Percentiles rank a stretch among this genome's conserved stretches.
Conservation (phyloP, 2,329 filamentous ascomycete species). For the Epichloe bromicola region DNA sequence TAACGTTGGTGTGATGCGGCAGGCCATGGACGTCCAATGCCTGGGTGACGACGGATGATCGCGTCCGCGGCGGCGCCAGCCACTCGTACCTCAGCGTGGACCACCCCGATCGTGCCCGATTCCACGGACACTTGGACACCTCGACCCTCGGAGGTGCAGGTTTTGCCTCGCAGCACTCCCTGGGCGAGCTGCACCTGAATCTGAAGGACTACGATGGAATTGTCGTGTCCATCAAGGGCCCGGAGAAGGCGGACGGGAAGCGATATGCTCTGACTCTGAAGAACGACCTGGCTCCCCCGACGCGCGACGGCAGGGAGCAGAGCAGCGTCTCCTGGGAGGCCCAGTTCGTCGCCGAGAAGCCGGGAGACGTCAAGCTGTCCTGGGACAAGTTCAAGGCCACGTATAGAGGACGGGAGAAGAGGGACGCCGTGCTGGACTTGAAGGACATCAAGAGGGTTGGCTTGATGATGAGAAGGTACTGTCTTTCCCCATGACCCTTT, state of each 20-base stretch:
- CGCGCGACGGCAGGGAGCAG: conserved; percentile 55
- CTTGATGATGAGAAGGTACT: conserved; percentile 73
- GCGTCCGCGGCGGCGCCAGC: conserved; percentile 63
- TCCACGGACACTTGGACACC: conserved; percentile 60
- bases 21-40: conserved; percentile 45
- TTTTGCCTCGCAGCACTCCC: conserved; percentile 68
- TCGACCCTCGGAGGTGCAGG: conserved; percentile 65
- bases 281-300: conserved; percentile 46
- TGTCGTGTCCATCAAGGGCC: conserved; percentile 31
- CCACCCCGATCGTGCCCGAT: conserved; percentile 33
- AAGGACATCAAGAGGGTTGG: conserved; percentile 51
- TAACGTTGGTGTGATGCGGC: conserved; percentile 2
- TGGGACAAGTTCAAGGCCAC: conserved; percentile 58
- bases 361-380: conserved; percentile 37
- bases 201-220: conserved; percentile 51
- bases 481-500: conserved; percentile 8
- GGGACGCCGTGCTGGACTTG: conserved; percentile 47
- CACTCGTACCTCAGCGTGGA: conserved; percentile 33
- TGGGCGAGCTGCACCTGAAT: conserved; percentile 46
- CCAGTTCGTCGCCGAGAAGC: conserved; percentile 38
- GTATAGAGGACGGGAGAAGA: conserved; percentile 55
- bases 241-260: conserved; percentile 42
- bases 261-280: conserved; percentile 65
- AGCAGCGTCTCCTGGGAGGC: conserved; percentile 63
- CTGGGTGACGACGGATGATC: conserved; percentile 62